phyloP scores from a whole-genome alignment of 2,329 filamentous ascomycete genomes.

The Colletotrichum sidae region DNA sequence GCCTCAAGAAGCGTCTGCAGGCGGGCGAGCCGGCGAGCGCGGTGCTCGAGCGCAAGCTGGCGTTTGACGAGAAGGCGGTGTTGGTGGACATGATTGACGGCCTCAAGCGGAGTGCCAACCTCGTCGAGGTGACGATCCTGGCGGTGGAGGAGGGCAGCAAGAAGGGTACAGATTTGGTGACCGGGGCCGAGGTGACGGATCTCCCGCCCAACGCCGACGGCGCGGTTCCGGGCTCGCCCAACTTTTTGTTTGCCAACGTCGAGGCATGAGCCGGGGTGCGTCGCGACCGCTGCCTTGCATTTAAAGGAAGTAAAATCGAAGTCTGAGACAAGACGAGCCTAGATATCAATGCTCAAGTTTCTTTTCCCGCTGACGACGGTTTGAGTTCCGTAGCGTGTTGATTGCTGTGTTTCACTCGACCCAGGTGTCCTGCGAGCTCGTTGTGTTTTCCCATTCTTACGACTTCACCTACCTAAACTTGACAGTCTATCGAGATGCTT shows the following conservation, averaged over 20 bases:
- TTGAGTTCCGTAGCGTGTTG: too few species aligned
- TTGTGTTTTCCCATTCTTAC: too few species aligned
- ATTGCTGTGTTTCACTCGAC: too few species aligned
- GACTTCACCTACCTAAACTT: too few species aligned
- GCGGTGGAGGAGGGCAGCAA: slow-evolving; percentile 77
- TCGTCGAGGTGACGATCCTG: slow-evolving; percentile 78
- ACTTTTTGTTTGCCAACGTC: slow-evolving; percentile 88
- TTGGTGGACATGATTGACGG: slow-evolving; percentile 82
- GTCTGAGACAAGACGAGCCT: not conserved
- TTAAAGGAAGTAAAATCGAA: too few species aligned
- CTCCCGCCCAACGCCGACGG: slow-evolving; percentile 73
- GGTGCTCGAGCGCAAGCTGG: slow-evolving; percentile 86
- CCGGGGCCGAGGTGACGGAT: slow-evolving; percentile 66
- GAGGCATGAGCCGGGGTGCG: slow-evolving; percentile 46
- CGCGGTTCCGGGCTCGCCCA: slow-evolving; percentile 85
- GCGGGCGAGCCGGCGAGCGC: slow-evolving; percentile 72
- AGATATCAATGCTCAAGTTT: too few species aligned
- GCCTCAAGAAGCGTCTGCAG: slow-evolving; percentile 84
- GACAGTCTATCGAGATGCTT: too few species aligned
- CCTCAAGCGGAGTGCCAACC: slow-evolving; percentile 79
- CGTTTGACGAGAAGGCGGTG: slow-evolving; percentile 85
- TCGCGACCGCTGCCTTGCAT: too few species aligned
- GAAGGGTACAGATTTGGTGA: slow-evolving; percentile 67
- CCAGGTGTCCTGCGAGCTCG: too few species aligned
- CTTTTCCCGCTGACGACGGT: too few species aligned